These are phyloP conservation scores for Entamoeba invadens DNA, from an alignment of 208 protist genomes.

Conservation along the genomic window DNA sequence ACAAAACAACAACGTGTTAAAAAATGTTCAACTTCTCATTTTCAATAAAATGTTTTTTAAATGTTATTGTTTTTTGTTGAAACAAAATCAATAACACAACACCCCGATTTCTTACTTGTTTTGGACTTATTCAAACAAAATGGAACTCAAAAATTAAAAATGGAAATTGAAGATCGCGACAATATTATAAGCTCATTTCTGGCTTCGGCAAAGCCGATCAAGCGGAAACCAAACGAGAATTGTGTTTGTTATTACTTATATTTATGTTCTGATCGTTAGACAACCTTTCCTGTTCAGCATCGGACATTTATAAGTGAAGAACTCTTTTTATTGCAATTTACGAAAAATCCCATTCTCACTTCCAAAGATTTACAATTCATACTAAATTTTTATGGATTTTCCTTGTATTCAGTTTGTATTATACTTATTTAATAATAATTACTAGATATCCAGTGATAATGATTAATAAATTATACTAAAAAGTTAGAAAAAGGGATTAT, in stretches of 20 bases:
- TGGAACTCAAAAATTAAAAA: neutral
- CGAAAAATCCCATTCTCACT: neutral
- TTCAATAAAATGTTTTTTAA: neutral
- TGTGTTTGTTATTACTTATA: neutral
- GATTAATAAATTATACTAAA: neutral
- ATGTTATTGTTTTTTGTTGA: neutral
- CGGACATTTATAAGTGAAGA: neutral
- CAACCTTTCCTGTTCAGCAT: neutral
- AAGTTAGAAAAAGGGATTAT: neutral
- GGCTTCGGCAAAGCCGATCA: too few species aligned
- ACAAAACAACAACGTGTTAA: neutral
- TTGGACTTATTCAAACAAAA: neutral
- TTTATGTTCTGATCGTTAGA: neutral
- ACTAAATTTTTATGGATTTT: neutral
- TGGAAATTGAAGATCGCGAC: neutral
- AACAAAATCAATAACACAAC: neutral
- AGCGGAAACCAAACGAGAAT: neutral
- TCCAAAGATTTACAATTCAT: neutral
- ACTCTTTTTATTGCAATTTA: neutral
- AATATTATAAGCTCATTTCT: neutral
- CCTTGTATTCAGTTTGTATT: neutral
- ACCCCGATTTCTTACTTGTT: neutral
- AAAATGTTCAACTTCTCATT: neutral
- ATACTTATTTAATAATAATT: neutral
- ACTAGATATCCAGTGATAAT: too few species aligned